These are phyloP conservation scores for Pterocarpus santalinus DNA, from an alignment of 306 rosid species.

Conservation along the genomic window DNA sequence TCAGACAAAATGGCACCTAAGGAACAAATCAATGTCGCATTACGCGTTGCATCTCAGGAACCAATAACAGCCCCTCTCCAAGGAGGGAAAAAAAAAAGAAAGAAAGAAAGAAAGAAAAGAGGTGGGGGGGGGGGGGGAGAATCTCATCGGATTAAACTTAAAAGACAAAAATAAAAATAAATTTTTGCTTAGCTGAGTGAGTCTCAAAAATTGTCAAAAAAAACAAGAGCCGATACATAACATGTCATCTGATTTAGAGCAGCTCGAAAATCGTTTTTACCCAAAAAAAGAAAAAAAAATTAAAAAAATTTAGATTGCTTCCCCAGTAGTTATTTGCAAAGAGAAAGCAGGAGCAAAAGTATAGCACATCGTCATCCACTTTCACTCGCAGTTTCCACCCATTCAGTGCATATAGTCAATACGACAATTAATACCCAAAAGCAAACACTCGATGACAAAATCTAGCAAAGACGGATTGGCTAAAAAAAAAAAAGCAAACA, in stretches of 20 bases:
- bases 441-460: background rate
- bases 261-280: background rate
- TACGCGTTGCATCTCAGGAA: background rate
- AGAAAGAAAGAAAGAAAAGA: background rate
- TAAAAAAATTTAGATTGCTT: constrained; percentile 8
- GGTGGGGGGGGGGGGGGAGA: background rate
- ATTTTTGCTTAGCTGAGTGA: background rate
- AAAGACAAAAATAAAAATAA: background rate
- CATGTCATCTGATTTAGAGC: background rate
- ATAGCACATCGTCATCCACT: background rate
- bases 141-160: background rate
- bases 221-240: background rate
- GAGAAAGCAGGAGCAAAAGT: background rate
- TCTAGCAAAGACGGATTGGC: background rate
- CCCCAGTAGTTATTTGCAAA: background rate
- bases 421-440: background rate
- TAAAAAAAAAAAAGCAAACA: too few relatives aligned
- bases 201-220: background rate
- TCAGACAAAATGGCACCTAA: background rate
- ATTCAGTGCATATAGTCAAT: background rate
- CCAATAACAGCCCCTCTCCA: background rate
- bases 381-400: background rate
- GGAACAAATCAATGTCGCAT: background rate
- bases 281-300: background rate
- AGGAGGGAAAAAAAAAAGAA: background rate